Base-by-base conservation (phyloP, 163 green algal species). In the Scenedesmus sp. region DNA sequence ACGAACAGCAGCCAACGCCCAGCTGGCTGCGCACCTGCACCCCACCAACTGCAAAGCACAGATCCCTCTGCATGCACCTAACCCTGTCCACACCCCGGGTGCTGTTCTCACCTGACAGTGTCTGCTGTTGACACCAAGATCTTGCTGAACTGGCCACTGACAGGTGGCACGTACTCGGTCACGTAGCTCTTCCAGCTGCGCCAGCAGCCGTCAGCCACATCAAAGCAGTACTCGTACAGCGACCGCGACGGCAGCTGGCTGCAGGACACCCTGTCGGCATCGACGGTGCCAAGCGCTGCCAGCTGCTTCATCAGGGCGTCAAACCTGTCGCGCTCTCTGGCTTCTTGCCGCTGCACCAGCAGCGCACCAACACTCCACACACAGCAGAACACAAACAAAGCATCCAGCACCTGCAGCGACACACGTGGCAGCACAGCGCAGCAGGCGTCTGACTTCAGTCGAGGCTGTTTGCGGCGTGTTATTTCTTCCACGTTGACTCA, bases 221-320 rank as follows among this genome's bases (percentile, higher is more conserved):
- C 94, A 92, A 98, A 98, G 81, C 91, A 95, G 94, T 98, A 99
- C 85, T 99, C 96, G 91, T 97, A 99, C 72, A 99, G 91, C 12
- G 93, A 96, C 81, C 95, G 94, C 12, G 93, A 83, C 2, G 95
- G 95, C 88, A 98, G 93, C 93, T 97, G 95, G 4, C 91, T 94
- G 70, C 93, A 86, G 24, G 93, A 78, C 53, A 98, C 94, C n/a
- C 92, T 92, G 79, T 84, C 88, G 40, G 79, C n/a, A 24, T 98
- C 96, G 3, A 95, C 92, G 30, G 94, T 94, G 42, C 91, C 92
- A 87, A 97, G 93, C 46, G 90, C 93, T 30, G 95, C 80, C 35
- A 97, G 79, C 53, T 91, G 68, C 92, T 97, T 97, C 46, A 98
- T 44, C 80, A 98, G 96, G 15, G 90, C 72, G 90, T 98, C 96